Percentiles rank a stretch among this genome's conserved stretches.
Conservation (phyloP, 108 stramenopile species). For the Pelagomonas calceolata region DNA sequence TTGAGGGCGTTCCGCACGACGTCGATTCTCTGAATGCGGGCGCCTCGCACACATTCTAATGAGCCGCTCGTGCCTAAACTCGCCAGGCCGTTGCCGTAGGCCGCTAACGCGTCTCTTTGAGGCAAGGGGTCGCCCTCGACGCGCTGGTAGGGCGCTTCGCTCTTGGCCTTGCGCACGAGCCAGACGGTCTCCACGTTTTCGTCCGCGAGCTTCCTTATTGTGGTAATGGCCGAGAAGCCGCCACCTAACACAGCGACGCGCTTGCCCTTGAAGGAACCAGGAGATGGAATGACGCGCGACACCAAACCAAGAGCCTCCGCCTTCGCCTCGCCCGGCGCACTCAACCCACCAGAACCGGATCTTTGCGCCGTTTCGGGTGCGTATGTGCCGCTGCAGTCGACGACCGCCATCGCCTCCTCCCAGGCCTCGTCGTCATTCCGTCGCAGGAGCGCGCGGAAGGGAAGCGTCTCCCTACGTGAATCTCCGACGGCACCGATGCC, state of each 20-base stretch:
- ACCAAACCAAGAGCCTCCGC: neutral
- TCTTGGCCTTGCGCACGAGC: neutral
- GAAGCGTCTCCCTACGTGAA: too few relatives aligned
- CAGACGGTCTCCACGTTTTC: neutral
- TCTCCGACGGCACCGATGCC: too few relatives aligned
- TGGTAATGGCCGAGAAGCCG: conserved; percentile 1
- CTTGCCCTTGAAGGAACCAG: neutral
- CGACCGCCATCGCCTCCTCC: too few relatives aligned
- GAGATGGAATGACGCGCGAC: neutral
- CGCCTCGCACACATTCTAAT: too few relatives aligned
- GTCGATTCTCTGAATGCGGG: too few relatives aligned
- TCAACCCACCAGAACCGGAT: conserved; percentile 1
- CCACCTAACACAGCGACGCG: conserved; percentile 3
- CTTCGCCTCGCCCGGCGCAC: conserved; percentile 4
- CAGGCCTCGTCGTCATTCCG: too few relatives aligned
- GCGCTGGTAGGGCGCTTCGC: neutral
- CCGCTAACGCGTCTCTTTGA: neutral
- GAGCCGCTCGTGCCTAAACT: too few relatives aligned
- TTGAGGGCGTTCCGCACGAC: neutral
- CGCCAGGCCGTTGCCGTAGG: neutral
- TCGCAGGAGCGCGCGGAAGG: too few relatives aligned
- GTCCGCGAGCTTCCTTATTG: neutral
- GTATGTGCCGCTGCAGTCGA: conserved; percentile 9
- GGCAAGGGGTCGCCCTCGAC: conserved; percentile 7
- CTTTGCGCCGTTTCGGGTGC: neutral